Evolutionary conservation across 2,329 filamentous ascomycete genomes (phyloP).

Genomic region (Magnaporthales sp.): DNA sequence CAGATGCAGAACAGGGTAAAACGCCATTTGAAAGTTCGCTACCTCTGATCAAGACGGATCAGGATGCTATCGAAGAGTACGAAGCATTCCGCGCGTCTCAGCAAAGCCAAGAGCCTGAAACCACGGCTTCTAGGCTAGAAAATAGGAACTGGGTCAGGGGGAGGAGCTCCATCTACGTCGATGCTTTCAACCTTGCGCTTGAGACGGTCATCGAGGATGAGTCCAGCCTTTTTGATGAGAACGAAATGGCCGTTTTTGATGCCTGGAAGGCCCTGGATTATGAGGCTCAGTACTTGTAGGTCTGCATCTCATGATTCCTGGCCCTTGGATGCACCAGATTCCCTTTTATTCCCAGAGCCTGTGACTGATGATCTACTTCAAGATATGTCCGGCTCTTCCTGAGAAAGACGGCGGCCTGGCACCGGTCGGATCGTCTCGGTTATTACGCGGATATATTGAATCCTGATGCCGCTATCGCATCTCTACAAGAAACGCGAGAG

Average conservation of each 20-base stretch:
- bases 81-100: constrained; percentile 52
- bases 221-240: constrained; percentile 73
- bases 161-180: constrained; percentile 87
- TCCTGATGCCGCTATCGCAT: constrained; percentile 53
- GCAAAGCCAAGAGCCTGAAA: constrained; percentile 26
- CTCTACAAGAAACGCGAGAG: constrained; percentile 48
- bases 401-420: constrained; percentile 86
- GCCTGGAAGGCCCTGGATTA: constrained; percentile 69
- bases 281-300: constrained; percentile 84
- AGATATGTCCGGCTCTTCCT: constrained; percentile 91
- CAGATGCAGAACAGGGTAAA: constrained; percentile 16
- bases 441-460: constrained; percentile 81
- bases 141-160: constrained; percentile 59
- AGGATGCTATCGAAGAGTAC: constrained; percentile 71
- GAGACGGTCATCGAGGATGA: constrained; percentile 87
- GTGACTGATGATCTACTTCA: neutral
- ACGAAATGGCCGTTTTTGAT: constrained; percentile 67
- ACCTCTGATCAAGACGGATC: constrained; percentile 56
- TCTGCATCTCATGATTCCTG: constrained; percentile 4
- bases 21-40: constrained; percentile 67
- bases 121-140: constrained; percentile 41
- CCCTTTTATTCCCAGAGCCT: neutral
- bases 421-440: constrained; percentile 66
- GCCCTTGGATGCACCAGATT: neutral
- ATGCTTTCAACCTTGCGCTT: constrained; percentile 90